phyloP scores from a whole-genome alignment of 2,329 filamentous ascomycete species.

The Cordyceps tenuipes region DNA sequence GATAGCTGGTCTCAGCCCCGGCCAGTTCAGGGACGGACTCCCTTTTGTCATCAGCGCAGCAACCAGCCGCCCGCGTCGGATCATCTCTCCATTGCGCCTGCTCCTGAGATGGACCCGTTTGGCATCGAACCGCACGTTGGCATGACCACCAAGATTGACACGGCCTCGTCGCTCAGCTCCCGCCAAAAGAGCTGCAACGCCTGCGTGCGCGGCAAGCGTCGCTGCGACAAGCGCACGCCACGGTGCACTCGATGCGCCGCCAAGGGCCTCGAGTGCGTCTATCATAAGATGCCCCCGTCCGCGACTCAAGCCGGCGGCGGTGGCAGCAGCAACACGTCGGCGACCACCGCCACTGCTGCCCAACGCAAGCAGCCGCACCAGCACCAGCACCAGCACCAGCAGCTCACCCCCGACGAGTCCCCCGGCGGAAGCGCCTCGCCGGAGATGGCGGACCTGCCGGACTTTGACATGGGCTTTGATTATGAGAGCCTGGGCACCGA shows the following conservation, averaged over 20 bases:
- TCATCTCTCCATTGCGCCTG: not conserved
- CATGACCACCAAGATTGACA: constrained; percentile 18
- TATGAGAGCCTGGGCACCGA: constrained; percentile 24
- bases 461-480: constrained; percentile 31
- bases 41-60: not conserved
- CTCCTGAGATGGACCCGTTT: constrained; percentile 6
- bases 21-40: not conserved
- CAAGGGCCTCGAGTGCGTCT: constrained; percentile 34
- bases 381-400: not conserved
- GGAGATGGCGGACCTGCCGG: constrained; percentile 19
- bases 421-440: constrained; percentile 9
- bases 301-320: constrained; percentile 8
- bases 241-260: constrained; percentile 34
- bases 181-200: constrained; percentile 42
- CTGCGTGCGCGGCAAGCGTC: constrained; percentile 38
- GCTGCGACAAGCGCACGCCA: constrained; percentile 38
- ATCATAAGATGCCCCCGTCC: constrained; percentile 28
- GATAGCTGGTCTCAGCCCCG: not conserved
- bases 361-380: not conserved
- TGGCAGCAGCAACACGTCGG: not conserved
- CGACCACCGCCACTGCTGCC: constrained; percentile 4
- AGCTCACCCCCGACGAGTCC: constrained; percentile 4
- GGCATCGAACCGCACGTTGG: constrained; percentile 17
- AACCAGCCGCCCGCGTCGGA: not conserved
- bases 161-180: constrained; percentile 30